Base-by-base conservation (phyloP, 768 basidiomycete species). In the Mycena belliarum region DNA sequence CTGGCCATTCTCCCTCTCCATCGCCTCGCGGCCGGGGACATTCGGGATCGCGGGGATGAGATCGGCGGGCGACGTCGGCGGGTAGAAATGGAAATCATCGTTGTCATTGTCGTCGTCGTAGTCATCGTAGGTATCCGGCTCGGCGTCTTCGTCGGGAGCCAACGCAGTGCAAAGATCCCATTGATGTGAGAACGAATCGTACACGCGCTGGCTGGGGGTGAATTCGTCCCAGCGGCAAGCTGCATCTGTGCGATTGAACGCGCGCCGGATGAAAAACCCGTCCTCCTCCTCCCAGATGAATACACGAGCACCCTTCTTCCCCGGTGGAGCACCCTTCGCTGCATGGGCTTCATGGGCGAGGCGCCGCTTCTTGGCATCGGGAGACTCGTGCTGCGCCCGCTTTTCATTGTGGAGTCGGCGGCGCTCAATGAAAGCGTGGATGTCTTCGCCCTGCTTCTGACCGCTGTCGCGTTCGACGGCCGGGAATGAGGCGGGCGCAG, bases 281-380 rank as follows among this genome's bases (percentile, higher is more conserved):
- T 59, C 49, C 37, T 55, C 57, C 41, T 47, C 49, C 33, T 63
- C 61, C 61, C 61, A 63, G 15, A 63, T 59, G 28, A 53, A 59
- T 7, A 63, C 61, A 23, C 49, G 41, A 41, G 57, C 47, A 3
- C 49, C 52, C 15, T 54, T 49, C 44, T 57, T 62, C 33, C 56
- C 60, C 25, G 56, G 56, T 29, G 60, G 14, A 26, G 15, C 47
- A 26, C 55, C 60, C 37, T 41, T 49, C 11, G 44, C 18, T 47
- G 53, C 59, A 44, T 57, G 38, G 18, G n/a, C 10, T 46, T 53
- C 56, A 38, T 41, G 45, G 9, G 26, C 60, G 24, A 62, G 40
- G 43, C 60, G 47, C 32, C 40, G 28, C 3, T 23, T 38, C 43
- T 8, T 49, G 11, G 55, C 51, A 20, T 49, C 15, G 32, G 50